Conservation (phyloP, 352 stramenopile genomes). For the Globisporangium okanoganense region DNA sequence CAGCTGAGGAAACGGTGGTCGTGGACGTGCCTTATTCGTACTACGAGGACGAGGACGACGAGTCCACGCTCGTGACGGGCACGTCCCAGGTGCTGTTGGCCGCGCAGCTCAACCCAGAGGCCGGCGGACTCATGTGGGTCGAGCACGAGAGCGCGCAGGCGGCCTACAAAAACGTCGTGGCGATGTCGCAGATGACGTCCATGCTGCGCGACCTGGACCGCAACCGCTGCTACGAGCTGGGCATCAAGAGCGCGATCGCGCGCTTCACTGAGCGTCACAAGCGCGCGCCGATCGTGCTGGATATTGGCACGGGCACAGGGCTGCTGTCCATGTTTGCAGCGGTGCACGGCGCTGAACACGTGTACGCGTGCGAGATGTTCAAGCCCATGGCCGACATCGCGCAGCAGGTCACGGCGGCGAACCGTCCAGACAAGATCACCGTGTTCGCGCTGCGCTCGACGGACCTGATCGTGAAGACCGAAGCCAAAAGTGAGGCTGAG, state of each 20-base stretch:
- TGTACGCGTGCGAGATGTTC: constrained; percentile 93
- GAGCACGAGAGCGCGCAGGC: constrained; percentile 55
- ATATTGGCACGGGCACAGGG: constrained; percentile 81
- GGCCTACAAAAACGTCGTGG: constrained; percentile 77
- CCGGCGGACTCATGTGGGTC: constrained; percentile 78
- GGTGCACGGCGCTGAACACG: constrained; percentile 76
- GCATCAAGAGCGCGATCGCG: constrained; percentile 58
- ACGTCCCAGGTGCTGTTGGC: constrained; percentile 62
- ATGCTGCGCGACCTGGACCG: constrained; percentile 80
- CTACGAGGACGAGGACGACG: constrained; percentile 60
- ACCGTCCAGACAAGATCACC: constrained; percentile 71
- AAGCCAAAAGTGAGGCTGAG: background rate
- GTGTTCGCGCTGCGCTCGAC: constrained; percentile 76
- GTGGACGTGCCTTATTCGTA: constrained; percentile 81
- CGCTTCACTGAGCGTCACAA: constrained; percentile 38
- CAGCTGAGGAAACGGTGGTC: constrained; percentile 76
- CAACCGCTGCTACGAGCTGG: constrained; percentile 75
- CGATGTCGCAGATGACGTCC: constrained; percentile 87
- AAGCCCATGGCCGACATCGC: constrained; percentile 81
- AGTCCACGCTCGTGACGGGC: constrained; percentile 48
- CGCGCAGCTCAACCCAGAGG: constrained; percentile 72
- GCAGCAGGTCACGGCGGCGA: constrained; percentile 54
- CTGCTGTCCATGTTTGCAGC: constrained; percentile 88
- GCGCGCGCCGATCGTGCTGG: constrained; percentile 60
- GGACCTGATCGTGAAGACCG: constrained; percentile 42